Evolutionary conservation across 139 green algal genomes (phyloP).

Genomic region (Penium margaritaceum): DNA sequence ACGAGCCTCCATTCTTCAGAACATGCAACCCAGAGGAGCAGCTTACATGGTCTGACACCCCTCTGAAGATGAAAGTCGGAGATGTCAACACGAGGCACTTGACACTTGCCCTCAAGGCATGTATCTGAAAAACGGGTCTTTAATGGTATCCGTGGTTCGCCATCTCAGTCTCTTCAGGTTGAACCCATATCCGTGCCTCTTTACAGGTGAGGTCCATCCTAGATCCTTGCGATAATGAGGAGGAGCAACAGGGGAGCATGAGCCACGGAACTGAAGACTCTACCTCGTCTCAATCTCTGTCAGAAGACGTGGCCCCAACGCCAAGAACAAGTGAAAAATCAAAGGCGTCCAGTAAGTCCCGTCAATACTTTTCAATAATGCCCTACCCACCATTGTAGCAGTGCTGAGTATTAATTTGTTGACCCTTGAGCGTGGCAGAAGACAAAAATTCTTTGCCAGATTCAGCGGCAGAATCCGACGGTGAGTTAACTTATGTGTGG

Average conservation of each 20-base stretch:
- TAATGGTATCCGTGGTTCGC: no score
- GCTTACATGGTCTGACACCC: slow-evolving; percentile 13
- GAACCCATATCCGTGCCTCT: no score
- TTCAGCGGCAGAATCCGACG: background rate
- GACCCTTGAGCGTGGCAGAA: background rate
- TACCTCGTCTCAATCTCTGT: slow-evolving; percentile 1
- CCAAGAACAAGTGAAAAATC: background rate
- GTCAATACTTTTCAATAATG: background rate
- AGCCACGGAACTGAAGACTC: slow-evolving; percentile 22
- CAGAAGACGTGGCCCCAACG: slow-evolving; percentile 14
- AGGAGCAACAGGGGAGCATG: slow-evolving; percentile 18
- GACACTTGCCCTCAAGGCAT: slow-evolving; percentile 36
- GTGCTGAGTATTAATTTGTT: background rate
- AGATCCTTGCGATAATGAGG: slow-evolving; percentile 34
- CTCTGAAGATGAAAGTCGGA: slow-evolving; percentile 45
- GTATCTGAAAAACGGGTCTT: no score
- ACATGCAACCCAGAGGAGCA: slow-evolving; percentile 10
- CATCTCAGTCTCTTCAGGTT: no score
- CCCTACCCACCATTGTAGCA: background rate
- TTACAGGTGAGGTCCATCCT: slow-evolving; percentile 36
- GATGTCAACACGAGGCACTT: slow-evolving; percentile 38
- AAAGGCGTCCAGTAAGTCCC: background rate
- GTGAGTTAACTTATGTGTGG: background rate
- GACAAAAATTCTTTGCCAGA: background rate
- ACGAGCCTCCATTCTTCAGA: slow-evolving; percentile 44